Percentiles rank a stretch among this genome's conserved stretches.
Conservation (phyloP, 768 basidiomycete species). For the Kwoniella dendrophila region DNA sequence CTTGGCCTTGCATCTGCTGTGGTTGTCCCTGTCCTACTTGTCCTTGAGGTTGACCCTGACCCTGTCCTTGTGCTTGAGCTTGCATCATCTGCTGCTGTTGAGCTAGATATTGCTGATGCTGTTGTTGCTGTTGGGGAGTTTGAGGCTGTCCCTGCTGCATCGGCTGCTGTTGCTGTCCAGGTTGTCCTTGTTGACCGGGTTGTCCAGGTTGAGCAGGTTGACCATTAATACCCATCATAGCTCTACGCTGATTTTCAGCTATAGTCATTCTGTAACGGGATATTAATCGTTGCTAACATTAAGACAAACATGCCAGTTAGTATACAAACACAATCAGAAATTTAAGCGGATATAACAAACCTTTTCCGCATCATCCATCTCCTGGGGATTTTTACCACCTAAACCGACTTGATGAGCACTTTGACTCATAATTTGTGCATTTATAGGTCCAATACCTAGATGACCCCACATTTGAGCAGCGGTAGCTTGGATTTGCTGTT, state of each 20-base stretch:
- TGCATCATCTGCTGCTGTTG: slow-evolving; percentile 27
- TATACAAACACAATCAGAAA: neutral
- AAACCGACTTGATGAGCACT: slow-evolving; percentile 39
- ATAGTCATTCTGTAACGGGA: slow-evolving; percentile 31
- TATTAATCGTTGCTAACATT: slow-evolving; percentile 36
- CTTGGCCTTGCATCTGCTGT: slow-evolving; percentile 8
- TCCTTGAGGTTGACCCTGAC: slow-evolving; percentile 19
- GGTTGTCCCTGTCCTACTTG: slow-evolving; percentile 18
- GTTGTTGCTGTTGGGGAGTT: slow-evolving; percentile 26
- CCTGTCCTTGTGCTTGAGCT: slow-evolving; percentile 25
- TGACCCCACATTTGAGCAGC: slow-evolving; percentile 41
- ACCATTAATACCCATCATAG: slow-evolving; percentile 34
- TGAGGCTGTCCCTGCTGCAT: slow-evolving; percentile 13
- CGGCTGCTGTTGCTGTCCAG: slow-evolving; percentile 22
- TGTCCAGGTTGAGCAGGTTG: slow-evolving; percentile 20
- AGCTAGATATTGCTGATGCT: slow-evolving; percentile 16
- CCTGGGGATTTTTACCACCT: slow-evolving; percentile 38
- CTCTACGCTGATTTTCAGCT: slow-evolving; percentile 38
- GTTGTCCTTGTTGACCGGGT: slow-evolving; percentile 18
- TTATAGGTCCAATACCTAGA: slow-evolving; percentile 42
- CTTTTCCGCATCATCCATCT: slow-evolving; percentile 39
- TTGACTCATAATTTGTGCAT: slow-evolving; percentile 37
- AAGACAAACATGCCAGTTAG: slow-evolving; percentile 3
- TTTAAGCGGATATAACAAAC: slow-evolving; percentile 32
- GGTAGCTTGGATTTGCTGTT: slow-evolving; percentile 29